A percentile compares a stretch with the other conserved stretches of the same genome.
phyloP scores from a whole-genome alignment of 768 basidiomycete species.

The Sporobolomyces phaffii region DNA sequence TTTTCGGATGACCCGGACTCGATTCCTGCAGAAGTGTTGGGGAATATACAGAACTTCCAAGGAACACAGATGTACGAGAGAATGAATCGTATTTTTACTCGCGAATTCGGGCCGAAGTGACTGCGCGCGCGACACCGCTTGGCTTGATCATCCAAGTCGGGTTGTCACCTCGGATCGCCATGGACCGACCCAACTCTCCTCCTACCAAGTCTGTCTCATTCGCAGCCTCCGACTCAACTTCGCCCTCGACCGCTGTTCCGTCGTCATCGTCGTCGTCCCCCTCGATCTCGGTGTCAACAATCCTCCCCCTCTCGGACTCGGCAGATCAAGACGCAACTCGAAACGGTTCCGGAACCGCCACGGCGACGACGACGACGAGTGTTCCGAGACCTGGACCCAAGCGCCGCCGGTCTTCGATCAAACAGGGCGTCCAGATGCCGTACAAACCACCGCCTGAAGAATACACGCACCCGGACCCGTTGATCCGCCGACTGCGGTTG shows the following conservation, averaged over 20 bases:
- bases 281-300: neutral
- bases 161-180: no score
- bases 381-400: constrained; percentile 6
- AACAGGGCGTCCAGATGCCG: constrained; percentile 31
- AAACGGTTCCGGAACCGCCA: no score
- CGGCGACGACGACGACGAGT: neutral
- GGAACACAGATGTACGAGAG: no score
- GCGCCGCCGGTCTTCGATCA: constrained; percentile 24
- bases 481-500: constrained; percentile 36
- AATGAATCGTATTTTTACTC: no score
- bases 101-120: no score
- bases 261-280: neutral
- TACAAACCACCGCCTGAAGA: constrained; percentile 12
- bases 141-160: no score
- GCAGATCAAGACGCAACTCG: no score
- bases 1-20: no score
- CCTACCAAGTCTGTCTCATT: constrained; percentile 15
- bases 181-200: neutral
- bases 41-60: no score
- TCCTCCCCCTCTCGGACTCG: neutral
- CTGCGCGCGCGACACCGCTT: no score
- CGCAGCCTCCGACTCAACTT: constrained; percentile 2
- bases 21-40: no score
- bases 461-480: constrained; percentile 38
- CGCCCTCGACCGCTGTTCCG: neutral